Evolutionary conservation across 2,329 filamentous ascomycete genomes (phyloP).

Genomic region (Cladosporium halotolerans): DNA sequence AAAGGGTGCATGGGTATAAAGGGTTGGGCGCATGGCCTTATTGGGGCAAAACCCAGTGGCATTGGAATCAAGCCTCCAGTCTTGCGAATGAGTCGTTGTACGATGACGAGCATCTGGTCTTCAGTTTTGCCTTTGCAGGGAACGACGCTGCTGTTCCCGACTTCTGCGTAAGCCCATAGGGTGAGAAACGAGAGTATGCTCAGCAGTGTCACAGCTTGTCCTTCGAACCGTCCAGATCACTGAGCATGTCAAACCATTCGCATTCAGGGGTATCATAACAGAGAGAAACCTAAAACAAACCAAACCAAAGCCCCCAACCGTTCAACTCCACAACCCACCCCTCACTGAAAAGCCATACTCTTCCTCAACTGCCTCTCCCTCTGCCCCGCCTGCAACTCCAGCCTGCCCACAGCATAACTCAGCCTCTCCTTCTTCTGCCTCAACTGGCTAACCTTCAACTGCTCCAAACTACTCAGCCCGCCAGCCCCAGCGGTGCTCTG

Average conservation of each 20-base stretch:
- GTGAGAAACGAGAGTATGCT: too few relatives aligned
- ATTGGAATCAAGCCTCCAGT: too few relatives aligned
- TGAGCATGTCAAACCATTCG: background rate
- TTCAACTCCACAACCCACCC: background rate
- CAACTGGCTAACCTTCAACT: slow-evolving; percentile 58
- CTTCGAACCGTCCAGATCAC: too few relatives aligned
- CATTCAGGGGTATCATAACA: slow-evolving; percentile 7
- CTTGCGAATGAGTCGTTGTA: too few relatives aligned
- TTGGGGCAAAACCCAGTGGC: too few relatives aligned
- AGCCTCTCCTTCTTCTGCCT: slow-evolving; percentile 77
- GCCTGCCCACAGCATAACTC: slow-evolving; percentile 76
- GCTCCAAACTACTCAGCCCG: slow-evolving; percentile 43
- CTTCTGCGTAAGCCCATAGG: too few relatives aligned
- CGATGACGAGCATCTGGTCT: too few relatives aligned
- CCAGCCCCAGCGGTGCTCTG: slow-evolving; percentile 15
- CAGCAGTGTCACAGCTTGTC: too few relatives aligned
- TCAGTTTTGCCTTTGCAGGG: too few relatives aligned
- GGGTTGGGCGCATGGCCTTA: too few relatives aligned
- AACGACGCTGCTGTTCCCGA: too few relatives aligned
- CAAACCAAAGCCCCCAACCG: background rate
- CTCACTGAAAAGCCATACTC: slow-evolving; percentile 55
- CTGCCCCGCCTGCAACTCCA: slow-evolving; percentile 82
- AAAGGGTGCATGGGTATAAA: too few relatives aligned
- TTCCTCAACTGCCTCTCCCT: slow-evolving; percentile 64
- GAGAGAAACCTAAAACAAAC: background rate